Base-by-base conservation (phyloP, 257 asterid genomes). In the Nicotiana benthamiana region DNA sequence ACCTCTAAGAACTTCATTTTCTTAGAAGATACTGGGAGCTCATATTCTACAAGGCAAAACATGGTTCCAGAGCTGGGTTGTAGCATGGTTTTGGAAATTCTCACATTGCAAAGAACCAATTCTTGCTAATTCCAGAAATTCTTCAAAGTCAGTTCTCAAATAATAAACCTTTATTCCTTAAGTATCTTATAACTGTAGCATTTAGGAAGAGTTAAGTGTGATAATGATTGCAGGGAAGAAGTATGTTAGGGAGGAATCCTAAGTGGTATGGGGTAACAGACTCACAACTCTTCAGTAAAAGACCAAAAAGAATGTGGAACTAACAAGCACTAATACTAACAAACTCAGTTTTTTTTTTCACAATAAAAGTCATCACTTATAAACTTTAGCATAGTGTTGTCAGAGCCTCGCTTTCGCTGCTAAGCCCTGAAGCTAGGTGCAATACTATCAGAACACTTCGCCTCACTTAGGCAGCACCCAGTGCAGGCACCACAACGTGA, bases 51-150 rank as follows among this genome's bases (percentile, higher is more conserved):
- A 40, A 40, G 20, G n/a, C 20, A 68, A 40, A 68, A 68, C 56
- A 53, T 40, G 32, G 20, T 68, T 67, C 77, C 57, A 68, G 6
- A 68, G 77, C 77, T 40, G 77, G 34, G 77, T 68, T 67, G 54
- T 36, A 68, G 76, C 54, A 68, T 68, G 76, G 56, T 68, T 36
- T 36, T 36, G 56, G 76, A 67, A 34, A 13, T 11, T 68, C 56
- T 36, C 30, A 36, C 54, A 68, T 68, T 36, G 76, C 56, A 36
- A 68, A 68, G n/a, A 68, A 68, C 56, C 56, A 68, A 34, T 7
- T 36, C 76, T 68, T 68, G 56, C 76, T 5, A 32, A 36, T 30
- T 36, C 30, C 30, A 36, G 54, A 66, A 66, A 68, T 20, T 68
- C 28, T 3, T 40, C 77, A 40, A 17, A 68, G 77, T 1, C 18